Conservation (phyloP, 2,329 filamentous ascomycete species). For the Fusarium sp. region DNA sequence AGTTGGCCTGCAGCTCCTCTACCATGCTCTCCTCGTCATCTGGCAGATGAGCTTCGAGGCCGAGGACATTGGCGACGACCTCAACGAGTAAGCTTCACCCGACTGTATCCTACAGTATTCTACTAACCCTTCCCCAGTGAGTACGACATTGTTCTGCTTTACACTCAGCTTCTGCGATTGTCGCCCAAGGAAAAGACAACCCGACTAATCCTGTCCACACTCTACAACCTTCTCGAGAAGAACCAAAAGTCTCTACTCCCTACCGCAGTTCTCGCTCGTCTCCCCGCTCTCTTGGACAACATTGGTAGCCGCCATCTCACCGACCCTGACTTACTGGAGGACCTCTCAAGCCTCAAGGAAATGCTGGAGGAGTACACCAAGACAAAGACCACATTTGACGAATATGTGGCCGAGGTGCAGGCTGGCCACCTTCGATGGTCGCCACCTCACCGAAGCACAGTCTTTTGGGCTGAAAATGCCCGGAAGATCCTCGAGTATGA, state of each 20-base stretch:
- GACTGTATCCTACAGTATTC: background rate
- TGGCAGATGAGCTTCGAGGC: conserved; percentile 99
- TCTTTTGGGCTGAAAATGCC: conserved; percentile 94
- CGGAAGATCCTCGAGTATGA: conserved; percentile 87
- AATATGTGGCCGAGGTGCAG: conserved; percentile 88
- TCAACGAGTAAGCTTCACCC: conserved; percentile 79
- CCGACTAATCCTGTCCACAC: conserved; percentile 86
- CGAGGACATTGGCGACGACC: conserved; percentile 75
- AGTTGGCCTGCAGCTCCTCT: conserved; percentile 91
- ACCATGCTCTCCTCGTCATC: conserved; percentile 91
- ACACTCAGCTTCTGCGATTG: conserved; percentile 89
- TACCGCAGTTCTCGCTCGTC: conserved; percentile 85
- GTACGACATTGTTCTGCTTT: conserved; percentile 91
- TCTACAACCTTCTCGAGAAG: conserved; percentile 83
- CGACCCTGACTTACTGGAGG: conserved; percentile 73
- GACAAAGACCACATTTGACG: conserved; percentile 83
- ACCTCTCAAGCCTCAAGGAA: conserved; percentile 70
- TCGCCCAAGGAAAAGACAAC: conserved; percentile 99
- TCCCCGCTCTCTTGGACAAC: conserved; percentile 76
- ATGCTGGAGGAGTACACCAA: conserved; percentile 76
- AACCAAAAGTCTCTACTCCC: conserved; percentile 82
- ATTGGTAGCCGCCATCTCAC: conserved; percentile 71
- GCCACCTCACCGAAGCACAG: conserved; percentile 85
- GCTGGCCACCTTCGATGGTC: conserved; percentile 93
- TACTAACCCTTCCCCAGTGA: conserved; percentile 64